Base-by-base conservation (phyloP, 2,329 filamentous ascomycete species). In the Sporothrix globosa region DNA sequence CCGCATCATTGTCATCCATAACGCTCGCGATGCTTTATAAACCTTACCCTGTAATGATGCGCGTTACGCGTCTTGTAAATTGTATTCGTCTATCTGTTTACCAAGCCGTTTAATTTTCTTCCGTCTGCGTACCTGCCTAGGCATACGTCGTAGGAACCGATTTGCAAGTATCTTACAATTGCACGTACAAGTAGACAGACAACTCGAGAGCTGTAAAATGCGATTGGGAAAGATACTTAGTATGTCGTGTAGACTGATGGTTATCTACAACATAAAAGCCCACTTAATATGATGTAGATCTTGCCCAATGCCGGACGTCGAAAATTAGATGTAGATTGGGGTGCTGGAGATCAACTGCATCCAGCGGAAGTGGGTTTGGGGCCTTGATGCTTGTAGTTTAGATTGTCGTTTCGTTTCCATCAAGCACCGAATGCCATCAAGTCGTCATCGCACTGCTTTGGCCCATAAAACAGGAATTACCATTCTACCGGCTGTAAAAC, bases 391-490 rank as follows among this genome's bases (percentile, higher is more conserved):
- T 24, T n/a, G 1, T n/a, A 61, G 11, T 44, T 39, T 14, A 17
- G 39, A 63, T 63, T 63, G n/a, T 21, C 17, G 58, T 27, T 46
- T 63, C 58, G 7, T 9, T 34, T 7, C 34, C 5, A 63, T 63
- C 58, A 46, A 46, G 39, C n/a, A n/a, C n/a, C n/a, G n/a, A n/a
- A n/a, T n/a, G n/a, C n/a, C n/a, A 44, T 61, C 11, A 46, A 61
- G 3, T 27, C 58, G 39, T 39, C 58, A 46, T 27, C 21, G 39
- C 5, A 63, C n/a, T 9, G 39, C 19, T 63, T 14, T 39, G 39
- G 24, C 41, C 13, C 39, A 63, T 46, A 63, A 27, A 63, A 63
- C 58, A 63, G 56, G 46, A 27, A 63, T 46, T 63, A 46, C 58
- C n/a, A 46, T 61, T 34, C 3, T 34, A 34, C 30, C 3, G 27